These are phyloP conservation scores for Epichloe sylvatica DNA, from an alignment of 2,329 filamentous ascomycete species.

Conservation along the genomic window DNA sequence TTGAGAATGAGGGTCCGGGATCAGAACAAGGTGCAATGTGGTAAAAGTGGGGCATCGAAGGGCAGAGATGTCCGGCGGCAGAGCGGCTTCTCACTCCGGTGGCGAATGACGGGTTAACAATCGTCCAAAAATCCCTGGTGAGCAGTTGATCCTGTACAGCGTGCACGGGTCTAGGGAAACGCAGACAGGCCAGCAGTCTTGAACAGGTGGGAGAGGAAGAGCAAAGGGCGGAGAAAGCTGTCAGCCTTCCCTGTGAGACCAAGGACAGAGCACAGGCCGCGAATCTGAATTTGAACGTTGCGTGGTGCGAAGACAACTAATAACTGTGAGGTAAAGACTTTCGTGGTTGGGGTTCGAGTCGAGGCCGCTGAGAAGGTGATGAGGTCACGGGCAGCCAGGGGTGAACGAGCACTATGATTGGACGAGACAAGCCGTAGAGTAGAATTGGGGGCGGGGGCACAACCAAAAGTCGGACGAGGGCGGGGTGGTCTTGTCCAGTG, in stretches of 20 bases:
- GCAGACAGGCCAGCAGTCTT: slow-evolving; percentile 1
- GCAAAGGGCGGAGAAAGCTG: background rate
- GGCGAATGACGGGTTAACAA: background rate
- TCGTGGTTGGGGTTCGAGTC: slow-evolving; percentile 3
- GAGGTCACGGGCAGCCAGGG: slow-evolving; percentile 14
- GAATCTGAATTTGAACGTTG: background rate
- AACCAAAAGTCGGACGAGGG: slow-evolving; percentile 3
- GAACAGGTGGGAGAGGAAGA: background rate
- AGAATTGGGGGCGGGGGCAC: slow-evolving; percentile 3
- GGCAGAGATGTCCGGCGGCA: background rate
- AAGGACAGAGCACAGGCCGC: background rate
- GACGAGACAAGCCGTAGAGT: background rate
- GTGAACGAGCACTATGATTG: slow-evolving; percentile 9
- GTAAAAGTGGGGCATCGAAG: background rate
- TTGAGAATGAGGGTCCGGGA: slow-evolving; percentile 2
- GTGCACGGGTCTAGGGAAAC: background rate
- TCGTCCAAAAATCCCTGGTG: background rate
- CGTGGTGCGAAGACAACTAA: slow-evolving; percentile 1
- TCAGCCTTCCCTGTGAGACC: background rate
- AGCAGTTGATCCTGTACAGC: background rate
- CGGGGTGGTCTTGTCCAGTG: slow-evolving; percentile 5
- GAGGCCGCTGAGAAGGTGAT: slow-evolving; percentile 9
- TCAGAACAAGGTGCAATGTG: background rate
- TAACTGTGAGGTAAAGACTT: background rate
- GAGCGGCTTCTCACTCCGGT: background rate